Conservation (phyloP, 805 yeast species). For the Kuraishia molischiana region DNA sequence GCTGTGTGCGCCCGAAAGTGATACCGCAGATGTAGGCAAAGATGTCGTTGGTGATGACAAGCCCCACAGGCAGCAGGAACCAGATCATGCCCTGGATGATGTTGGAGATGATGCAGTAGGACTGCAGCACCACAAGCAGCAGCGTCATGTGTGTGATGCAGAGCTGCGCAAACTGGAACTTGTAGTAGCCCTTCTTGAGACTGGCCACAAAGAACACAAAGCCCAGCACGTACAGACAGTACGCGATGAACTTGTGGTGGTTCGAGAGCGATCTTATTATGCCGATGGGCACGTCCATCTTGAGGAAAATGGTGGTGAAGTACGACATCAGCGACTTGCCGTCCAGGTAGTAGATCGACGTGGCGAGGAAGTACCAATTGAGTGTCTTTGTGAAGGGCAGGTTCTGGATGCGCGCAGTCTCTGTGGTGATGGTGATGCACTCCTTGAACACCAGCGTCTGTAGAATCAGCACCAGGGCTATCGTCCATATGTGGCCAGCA, state of each 20-base stretch:
- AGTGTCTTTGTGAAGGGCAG: constrained; percentile 75
- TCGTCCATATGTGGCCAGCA: constrained; percentile 80
- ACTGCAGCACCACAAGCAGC: constrained; percentile 84
- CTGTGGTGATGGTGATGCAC: constrained; percentile 77
- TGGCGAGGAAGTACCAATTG: constrained; percentile 85
- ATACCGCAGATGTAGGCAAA: constrained; percentile 97
- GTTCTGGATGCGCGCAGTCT: constrained; percentile 68
- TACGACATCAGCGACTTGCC: constrained; percentile 74
- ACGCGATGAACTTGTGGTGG: constrained; percentile 79
- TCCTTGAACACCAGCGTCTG: constrained; percentile 86
- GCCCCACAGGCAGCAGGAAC: constrained; percentile 86
- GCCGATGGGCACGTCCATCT: constrained; percentile 10
- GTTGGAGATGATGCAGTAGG: constrained; percentile 85
- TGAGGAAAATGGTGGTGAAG: constrained; percentile 25
- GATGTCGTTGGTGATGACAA: constrained; percentile 90
- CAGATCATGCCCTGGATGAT: constrained; percentile 86
- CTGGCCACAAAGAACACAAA: constrained; percentile 86
- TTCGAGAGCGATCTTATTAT: constrained; percentile 20
- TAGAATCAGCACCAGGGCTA: constrained; percentile 56
- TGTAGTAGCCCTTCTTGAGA: constrained; percentile 78
- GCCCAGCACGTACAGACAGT: constrained; percentile 77
- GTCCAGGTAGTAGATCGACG: constrained; percentile 85
- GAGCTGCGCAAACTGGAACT: constrained; percentile 89
- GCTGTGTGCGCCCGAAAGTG: constrained; percentile 87
- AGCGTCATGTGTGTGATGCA: constrained; percentile 93